Base-by-base conservation (phyloP, 495 filamentous ascomycete species). In the Coniosporium apollinis region DNA sequence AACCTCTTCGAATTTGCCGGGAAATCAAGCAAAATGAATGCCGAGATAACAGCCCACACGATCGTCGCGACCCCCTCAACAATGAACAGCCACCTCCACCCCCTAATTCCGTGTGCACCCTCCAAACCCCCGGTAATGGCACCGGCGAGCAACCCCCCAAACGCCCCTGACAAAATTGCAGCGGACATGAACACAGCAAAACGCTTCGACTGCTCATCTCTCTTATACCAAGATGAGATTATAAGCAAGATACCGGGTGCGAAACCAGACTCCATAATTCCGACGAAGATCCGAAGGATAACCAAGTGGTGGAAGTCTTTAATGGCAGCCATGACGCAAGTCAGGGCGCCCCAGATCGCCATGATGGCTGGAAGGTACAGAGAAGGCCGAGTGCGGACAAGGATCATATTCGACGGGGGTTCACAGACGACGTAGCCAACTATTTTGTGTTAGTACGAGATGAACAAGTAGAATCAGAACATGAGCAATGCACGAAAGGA, bases 21-120 rank as follows among this genome's bases (percentile, higher is more conserved):
- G 38, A 65, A 63, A 42, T 73, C 70, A n/a, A 65, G 63, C 3
- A 76, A 50, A 10, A 69, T 60, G 42, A 67, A 73, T 48, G 59
- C 64, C 38, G 67, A 59, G 20, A 72, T 51, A 6, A 66, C 33
- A 2, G 67, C 67, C 19, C 61, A 56, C 21, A 60, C 32, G 15
- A 65, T 42, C 34, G 67, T 74, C 28, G 48, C 41, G 3, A 41
- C 39, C 3, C 58, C 56, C 31, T 59, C 50, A 24, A 54, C 43
- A 28, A 58, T 54, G 34, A 53, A 58, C 0, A 65, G 47, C 61
- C 60, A 62, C 14, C 59, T 38, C 62, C 59, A 64, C 61, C 61
- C 64, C 14, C 39, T 38, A 13, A 67, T 48, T 0, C 62, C 60
- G 36, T 54, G 47, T 4, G 38, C 38, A 16, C 51, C 56, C 21